A percentile compares a stretch with the other conserved stretches of the same genome.
Conservation (phyloP, 495 filamentous ascomycete genomes). For the Podospora sp. region DNA sequence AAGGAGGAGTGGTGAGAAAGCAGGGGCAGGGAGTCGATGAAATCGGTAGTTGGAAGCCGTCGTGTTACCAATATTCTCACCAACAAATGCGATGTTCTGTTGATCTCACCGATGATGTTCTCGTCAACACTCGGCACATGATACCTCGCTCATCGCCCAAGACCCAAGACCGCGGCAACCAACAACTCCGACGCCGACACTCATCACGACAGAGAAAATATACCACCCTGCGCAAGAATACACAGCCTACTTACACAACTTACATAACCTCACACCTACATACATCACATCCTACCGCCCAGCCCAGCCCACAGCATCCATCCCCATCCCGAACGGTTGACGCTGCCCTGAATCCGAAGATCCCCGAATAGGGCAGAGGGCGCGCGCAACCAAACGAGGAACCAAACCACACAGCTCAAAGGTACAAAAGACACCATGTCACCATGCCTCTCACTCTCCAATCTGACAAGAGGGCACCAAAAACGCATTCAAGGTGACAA, state of each 20-base stretch:
- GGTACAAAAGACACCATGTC: neutral
- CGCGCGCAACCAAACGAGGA: too few relatives aligned
- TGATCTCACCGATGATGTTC: neutral
- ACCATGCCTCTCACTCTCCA: neutral
- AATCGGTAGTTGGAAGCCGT: neutral
- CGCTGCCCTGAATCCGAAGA: neutral
- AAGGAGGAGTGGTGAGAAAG: neutral
- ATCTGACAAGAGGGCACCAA: neutral
- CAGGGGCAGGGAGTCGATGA: neutral
- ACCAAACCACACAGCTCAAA: neutral
- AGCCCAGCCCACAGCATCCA: neutral
- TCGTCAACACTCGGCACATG: neutral
- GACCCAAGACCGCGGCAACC: neutral
- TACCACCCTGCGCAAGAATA: neutral
- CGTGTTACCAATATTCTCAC: neutral
- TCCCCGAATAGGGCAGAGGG: neutral
- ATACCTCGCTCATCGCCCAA: neutral
- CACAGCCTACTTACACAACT: neutral
- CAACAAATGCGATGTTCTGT: neutral
- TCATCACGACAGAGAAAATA: neutral
- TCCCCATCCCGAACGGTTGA: neutral
- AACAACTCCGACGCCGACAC: neutral
- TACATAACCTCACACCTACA: neutral
- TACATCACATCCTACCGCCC: neutral
- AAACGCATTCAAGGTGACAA: too few relatives aligned